Base-by-base conservation (phyloP, 1,284 basidiomycete genomes). In the Ustilago loliicola region DNA sequence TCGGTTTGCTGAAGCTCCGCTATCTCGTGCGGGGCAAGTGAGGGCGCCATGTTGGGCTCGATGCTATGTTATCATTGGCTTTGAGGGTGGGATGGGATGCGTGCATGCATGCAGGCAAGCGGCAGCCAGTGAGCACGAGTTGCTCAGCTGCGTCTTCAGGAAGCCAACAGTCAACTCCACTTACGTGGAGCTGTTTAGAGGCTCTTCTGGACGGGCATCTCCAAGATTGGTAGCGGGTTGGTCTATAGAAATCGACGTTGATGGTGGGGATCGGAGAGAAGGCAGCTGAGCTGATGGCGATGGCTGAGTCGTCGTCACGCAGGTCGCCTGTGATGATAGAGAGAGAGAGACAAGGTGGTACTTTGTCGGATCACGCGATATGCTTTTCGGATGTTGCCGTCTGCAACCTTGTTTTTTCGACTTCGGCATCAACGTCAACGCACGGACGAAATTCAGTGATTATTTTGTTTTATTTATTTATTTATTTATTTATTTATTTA, bases 1-100 rank as follows among this genome's bases (percentile, higher is more conserved):
- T 85, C 84, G 23, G 77, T 80, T 30, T 62, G 67, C 59, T 83
- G 84, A 10, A 83, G 69, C 45, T 82, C 79, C 8, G 66, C 70
- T 19, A 83, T 74, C 72, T 84, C 80, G 13, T 79, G 53, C 2
- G 75, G 66, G 53, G 54, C 42, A 30, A 78, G 65, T 13, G 72
- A 57, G 36, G 71, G 63, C 52, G 63, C 53, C 69, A 76, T 76
- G 27, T 15, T 68, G 60, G 51, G 15, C 27, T 13, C 27, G 36
- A 3, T 21, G 38, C 47, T 27, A 55, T 42, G 29, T 23, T 32
- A 48, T 42, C 70, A 67, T 72, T 63, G 63, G 65, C 30, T 27
- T 10, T 47, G n/a, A 6, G 58, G 9, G 23, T 34, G 10, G 57
- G 25, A 21, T 27, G 50, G 64, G 70, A 66, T 66, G 69, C 63